Percentiles rank a stretch among this genome's conserved stretches.
Conservation (phyloP, 2,329 filamentous ascomycete genomes). For the Talaromyces sp. region DNA sequence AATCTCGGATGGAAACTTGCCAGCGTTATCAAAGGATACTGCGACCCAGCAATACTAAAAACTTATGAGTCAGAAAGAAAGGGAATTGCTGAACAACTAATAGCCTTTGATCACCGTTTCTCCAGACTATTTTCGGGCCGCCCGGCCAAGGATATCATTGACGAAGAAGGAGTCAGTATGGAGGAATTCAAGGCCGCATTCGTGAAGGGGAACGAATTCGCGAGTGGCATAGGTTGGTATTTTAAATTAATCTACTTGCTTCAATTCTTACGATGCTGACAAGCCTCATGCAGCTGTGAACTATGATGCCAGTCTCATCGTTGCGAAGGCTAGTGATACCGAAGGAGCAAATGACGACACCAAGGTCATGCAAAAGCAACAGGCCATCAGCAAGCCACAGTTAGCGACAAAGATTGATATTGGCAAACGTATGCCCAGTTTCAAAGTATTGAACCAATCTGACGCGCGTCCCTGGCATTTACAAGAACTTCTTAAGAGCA, state of each 20-base stretch:
- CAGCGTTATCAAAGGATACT: conserved; percentile 26
- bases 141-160: background rate
- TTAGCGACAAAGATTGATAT: conserved; percentile 22
- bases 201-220: background rate
- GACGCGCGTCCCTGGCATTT: conserved; percentile 34
- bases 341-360: too few species aligned
- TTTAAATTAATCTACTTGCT: too few species aligned
- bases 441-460: conserved; percentile 51
- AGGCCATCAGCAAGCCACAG: conserved; percentile 30
- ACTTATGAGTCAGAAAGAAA: conserved; percentile 33
- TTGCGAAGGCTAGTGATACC: background rate
- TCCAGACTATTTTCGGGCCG: conserved; percentile 17
- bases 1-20: conserved; percentile 38
- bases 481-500: conserved; percentile 35
- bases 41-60: conserved; percentile 23
- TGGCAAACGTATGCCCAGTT: conserved; percentile 42
- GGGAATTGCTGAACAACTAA: conserved; percentile 31
- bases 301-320: background rate
- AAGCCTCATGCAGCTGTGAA: background rate
- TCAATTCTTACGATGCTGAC: too few species aligned
- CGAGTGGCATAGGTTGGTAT: background rate
- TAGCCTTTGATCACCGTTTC: conserved; percentile 44
- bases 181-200: background rate
- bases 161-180: background rate
- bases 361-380: background rate